Percentiles rank a stretch among this genome's conserved stretches.
These are phyloP conservation scores for Pythium pyrilobum DNA, from an alignment of 352 stramenopile genomes.

Conservation along the genomic window DNA sequence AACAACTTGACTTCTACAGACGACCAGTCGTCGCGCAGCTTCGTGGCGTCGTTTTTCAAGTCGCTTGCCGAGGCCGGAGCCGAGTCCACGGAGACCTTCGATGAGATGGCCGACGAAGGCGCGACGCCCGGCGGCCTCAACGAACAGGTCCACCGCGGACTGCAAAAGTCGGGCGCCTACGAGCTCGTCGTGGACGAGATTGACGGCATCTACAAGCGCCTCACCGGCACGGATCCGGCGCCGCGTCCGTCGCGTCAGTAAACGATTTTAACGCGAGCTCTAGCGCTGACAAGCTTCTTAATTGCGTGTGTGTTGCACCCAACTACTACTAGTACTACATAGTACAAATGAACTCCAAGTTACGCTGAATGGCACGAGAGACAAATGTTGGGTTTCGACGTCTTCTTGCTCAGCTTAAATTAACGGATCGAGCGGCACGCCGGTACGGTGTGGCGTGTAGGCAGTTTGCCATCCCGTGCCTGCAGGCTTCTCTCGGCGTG, in stretches of 20 bases:
- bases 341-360: too few species aligned
- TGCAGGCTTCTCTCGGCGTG: too few species aligned
- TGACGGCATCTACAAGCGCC: slow-evolving; percentile 77
- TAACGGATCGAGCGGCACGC: too few species aligned
- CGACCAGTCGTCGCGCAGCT: slow-evolving; percentile 65
- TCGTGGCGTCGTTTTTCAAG: slow-evolving; percentile 82
- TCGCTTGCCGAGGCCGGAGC: slow-evolving; percentile 67
- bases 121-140: slow-evolving; percentile 79
- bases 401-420: background rate
- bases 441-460: too few species aligned
- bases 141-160: slow-evolving; percentile 75
- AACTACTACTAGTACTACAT: too few species aligned
- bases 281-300: too few species aligned
- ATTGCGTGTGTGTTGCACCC: too few species aligned
- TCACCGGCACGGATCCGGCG: slow-evolving; percentile 61
- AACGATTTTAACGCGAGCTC: too few species aligned
- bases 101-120: slow-evolving; percentile 81
- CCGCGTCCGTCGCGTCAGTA: slow-evolving; percentile 35
- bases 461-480: too few species aligned
- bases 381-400: too few species aligned
- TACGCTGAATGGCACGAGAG: too few species aligned
- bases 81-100: slow-evolving; percentile 67
- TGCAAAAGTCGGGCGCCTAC: slow-evolving; percentile 64
- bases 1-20: slow-evolving; percentile 22
- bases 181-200: slow-evolving; percentile 77